A percentile compares a stretch with the other conserved stretches of the same genome.
Evolutionary conservation across 345 rosid species (phyloP).

Genomic region (Bruguiera gymnorhiza): DNA sequence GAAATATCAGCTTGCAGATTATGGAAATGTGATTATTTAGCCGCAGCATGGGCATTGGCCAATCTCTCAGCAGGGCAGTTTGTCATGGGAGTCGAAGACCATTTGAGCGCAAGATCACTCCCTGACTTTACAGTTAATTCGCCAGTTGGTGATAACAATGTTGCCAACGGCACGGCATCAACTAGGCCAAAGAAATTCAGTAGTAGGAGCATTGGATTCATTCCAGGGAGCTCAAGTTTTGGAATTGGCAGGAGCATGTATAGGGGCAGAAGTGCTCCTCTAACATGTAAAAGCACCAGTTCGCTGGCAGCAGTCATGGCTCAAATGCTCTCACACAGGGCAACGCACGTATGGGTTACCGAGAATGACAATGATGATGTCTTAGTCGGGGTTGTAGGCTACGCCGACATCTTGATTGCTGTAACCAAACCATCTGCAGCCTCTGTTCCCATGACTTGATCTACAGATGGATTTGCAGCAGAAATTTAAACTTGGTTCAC

Average conservation of each 20-base stretch:
- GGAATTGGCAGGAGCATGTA: conserved; percentile 79
- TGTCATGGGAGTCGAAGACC: conserved; percentile 95
- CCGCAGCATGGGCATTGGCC: conserved; percentile 94
- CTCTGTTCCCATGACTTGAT: conserved; percentile 31
- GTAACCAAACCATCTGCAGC: conserved; percentile 67
- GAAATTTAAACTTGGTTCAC: conserved; percentile 45
- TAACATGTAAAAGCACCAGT: conserved; percentile 81
- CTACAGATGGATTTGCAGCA: conserved; percentile 35
- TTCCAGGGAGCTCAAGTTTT: conserved; percentile 51
- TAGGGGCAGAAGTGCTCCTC: conserved; percentile 87
- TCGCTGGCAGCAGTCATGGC: conserved; percentile 97
- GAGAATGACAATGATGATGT: conserved; percentile 73
- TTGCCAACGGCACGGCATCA: conserved; percentile 29
- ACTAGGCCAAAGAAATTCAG: conserved; percentile 67
- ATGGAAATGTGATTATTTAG: conserved; percentile 91
- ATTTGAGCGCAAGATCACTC: conserved; percentile 53
- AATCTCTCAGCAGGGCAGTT: conserved; percentile 90
- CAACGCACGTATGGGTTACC: conserved; percentile 94
- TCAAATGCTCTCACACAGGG: conserved; percentile 94
- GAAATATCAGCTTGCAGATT: conserved; percentile 90
- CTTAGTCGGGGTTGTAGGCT: conserved; percentile 81
- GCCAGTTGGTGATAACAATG: conserved; percentile 30
- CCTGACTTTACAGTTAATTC: conserved; percentile 52
- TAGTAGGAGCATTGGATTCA: conserved; percentile 91
- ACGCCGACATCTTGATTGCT: conserved; percentile 75